These are phyloP conservation scores for Pleurotus pulmonarius DNA, from an alignment of 768 basidiomycete genomes.

Conservation along the genomic window DNA sequence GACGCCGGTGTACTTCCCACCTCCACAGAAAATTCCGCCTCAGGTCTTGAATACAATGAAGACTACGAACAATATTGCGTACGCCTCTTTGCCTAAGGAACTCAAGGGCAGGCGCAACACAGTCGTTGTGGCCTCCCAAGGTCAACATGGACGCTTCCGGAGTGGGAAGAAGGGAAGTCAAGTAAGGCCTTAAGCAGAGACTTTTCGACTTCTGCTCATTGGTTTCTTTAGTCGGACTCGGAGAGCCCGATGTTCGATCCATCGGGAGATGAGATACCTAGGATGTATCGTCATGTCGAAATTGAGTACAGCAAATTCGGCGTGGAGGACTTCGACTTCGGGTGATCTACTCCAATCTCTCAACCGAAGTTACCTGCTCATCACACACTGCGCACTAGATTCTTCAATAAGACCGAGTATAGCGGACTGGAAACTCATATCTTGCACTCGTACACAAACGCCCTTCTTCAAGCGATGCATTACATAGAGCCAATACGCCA, in stretches of 20 bases:
- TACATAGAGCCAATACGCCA: conserved; percentile 73
- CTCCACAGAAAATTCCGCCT: conserved; percentile 74
- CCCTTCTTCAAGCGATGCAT: conserved; percentile 86
- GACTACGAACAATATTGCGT: conserved; percentile 85
- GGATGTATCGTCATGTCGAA: conserved; percentile 86
- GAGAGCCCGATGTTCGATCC: conserved; percentile 52
- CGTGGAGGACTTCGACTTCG: conserved; percentile 98
- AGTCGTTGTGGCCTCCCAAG: conserved; percentile 46
- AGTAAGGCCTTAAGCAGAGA: conserved; percentile 24
- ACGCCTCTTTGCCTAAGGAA: conserved; percentile 85
- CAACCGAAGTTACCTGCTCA: neutral
- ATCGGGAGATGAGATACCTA: conserved; percentile 61
- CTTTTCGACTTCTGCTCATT: neutral
- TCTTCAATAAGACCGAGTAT: conserved; percentile 87
- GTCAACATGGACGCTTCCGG: conserved; percentile 70
- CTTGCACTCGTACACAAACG: conserved; percentile 94
- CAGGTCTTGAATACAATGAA: conserved; percentile 78
- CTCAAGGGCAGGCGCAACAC: conserved; percentile 82
- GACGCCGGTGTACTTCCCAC: conserved; percentile 48
- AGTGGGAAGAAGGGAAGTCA: conserved; percentile 67
- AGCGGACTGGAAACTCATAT: conserved; percentile 98
- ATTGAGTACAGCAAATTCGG: conserved; percentile 99
- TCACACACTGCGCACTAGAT: conserved; percentile 40
- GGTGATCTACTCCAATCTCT: conserved; percentile 39
- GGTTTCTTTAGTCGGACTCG: conserved; percentile 38